These are phyloP conservation scores for Papiliotrema nemorosa DNA, from an alignment of 1,284 basidiomycete genomes.

Conservation along the genomic window DNA sequence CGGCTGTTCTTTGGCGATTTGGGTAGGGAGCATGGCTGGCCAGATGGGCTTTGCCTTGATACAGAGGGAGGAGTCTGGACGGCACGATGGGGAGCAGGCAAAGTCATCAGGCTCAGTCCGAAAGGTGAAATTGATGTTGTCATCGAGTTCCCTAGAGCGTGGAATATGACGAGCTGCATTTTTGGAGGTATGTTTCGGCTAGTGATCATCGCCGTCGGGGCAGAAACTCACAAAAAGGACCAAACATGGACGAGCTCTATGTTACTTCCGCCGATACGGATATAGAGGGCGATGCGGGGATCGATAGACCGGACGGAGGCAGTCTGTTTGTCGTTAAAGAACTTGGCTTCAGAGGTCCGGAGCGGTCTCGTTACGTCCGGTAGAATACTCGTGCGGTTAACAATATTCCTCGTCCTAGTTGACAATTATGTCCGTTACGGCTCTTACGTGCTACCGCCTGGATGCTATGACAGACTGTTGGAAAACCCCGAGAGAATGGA, in stretches of 20 bases:
- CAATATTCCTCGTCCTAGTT: too few relatives aligned
- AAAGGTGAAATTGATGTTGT: constrained; percentile 11
- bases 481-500: too few relatives aligned
- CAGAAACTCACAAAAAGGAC: constrained; percentile 3
- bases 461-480: too few relatives aligned
- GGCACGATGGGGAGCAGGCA: constrained; percentile 18
- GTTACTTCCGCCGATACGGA: constrained; percentile 13
- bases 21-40: not conserved
- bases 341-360: constrained; percentile 3
- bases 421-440: too few relatives aligned
- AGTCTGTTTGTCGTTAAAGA: constrained; percentile 9
- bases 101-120: constrained; percentile 12
- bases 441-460: too few relatives aligned
- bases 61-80: constrained; percentile 12
- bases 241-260: constrained; percentile 22
- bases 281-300: not conserved
- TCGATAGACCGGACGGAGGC: not conserved
- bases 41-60: constrained; percentile 20
- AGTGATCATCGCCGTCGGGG: not conserved
- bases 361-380: constrained; percentile 1
- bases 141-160: constrained; percentile 19
- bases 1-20: constrained; percentile 3
- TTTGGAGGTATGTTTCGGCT: constrained; percentile 19
- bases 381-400: too few relatives aligned
- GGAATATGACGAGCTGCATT: constrained; percentile 15